Base-by-base conservation (phyloP, 352 stramenopile species). In the Globisporangium sylvaticum region DNA sequence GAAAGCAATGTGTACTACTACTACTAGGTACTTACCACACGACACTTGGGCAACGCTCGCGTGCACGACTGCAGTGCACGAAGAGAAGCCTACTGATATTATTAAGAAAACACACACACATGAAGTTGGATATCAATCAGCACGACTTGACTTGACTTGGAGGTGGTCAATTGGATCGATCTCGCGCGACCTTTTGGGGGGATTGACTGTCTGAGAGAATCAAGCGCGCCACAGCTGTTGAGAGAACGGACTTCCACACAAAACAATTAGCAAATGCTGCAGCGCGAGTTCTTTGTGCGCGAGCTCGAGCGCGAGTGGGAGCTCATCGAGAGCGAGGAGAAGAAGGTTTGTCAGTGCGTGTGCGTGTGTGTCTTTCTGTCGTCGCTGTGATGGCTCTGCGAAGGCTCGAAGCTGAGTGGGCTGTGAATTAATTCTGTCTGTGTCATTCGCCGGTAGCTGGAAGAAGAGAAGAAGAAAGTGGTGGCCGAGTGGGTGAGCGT, bases 391-490 rank as follows among this genome's bases (percentile, higher is more conserved):
- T n/a, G n/a, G n/a, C n/a, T n/a, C n/a, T n/a, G n/a, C n/a, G n/a
- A n/a, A n/a, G n/a, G n/a, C n/a, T n/a, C n/a, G n/a, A n/a, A n/a
- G n/a, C n/a, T n/a, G n/a, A n/a, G n/a, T n/a, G n/a, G n/a, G n/a
- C n/a, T n/a, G n/a, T n/a, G n/a, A n/a, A n/a, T n/a, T n/a, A n/a
- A n/a, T n/a, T n/a, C n/a, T n/a, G n/a, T n/a, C n/a, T n/a, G n/a
- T n/a, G n/a, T n/a, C n/a, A n/a, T n/a, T n/a, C n/a, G n/a, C n/a
- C n/a, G n/a, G n/a, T n/a, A 93, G 84, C 75, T 93, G 10, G 75
- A 83, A 15, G 77, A 87, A 10, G 85, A 91, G 65, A 93, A 91
- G 68, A 82, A 87, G n/a, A 87, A 88, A 53, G 74, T 92, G 20
- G 84, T 90, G 53, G 62, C 77, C 20, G 85, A 92, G 67, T 93